A percentile compares a stretch with the other conserved stretches of the same genome.
phyloP scores from a whole-genome alignment of 352 stramenopile species.

The Pythium dissimile region DNA sequence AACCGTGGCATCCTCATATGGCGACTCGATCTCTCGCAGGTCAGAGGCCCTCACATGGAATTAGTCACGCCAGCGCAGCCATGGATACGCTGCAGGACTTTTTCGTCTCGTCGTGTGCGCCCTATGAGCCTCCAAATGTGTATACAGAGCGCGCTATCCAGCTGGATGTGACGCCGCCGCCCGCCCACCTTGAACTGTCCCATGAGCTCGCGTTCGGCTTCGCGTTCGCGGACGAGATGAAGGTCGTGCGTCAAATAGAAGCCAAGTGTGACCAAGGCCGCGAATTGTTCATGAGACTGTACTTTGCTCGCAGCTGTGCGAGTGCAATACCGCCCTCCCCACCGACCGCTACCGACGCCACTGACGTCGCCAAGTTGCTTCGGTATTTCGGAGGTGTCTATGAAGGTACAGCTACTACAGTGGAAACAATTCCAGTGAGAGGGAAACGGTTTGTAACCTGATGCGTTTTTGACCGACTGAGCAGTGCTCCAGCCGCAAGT shows the following conservation, averaged over 20 bases:
- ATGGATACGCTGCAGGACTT: conserved; percentile 33
- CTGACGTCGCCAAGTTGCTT: conserved; percentile 20
- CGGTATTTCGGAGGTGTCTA: conserved; percentile 51
- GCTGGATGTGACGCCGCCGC: conserved; percentile 27
- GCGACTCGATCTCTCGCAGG: not conserved
- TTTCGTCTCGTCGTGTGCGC: conserved; percentile 18
- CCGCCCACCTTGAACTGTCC: conserved; percentile 32
- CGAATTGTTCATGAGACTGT: conserved; percentile 42
- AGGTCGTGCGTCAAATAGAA: conserved; percentile 51
- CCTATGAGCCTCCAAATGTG: conserved; percentile 14
- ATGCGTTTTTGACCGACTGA: too few species aligned
- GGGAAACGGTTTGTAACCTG: too few species aligned
- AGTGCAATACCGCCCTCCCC: conserved; percentile 37
- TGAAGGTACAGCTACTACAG: too few species aligned
- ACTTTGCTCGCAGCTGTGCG: conserved; percentile 57
- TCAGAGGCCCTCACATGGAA: not conserved
- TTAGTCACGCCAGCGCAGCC: not conserved
- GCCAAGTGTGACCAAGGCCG: conserved; percentile 28
- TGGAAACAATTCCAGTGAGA: too few species aligned
- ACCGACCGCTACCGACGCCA: conserved; percentile 17
- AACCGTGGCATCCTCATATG: not conserved
- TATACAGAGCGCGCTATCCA: conserved; percentile 16
- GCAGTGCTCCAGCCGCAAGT: conserved; percentile 62
- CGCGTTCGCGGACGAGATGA: conserved; percentile 61
- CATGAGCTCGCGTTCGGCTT: conserved; percentile 48